Percentiles rank a stretch among this genome's conserved stretches.
Evolutionary conservation across 106 monocot species (phyloP).

Genomic region (Dendrobium nobile): DNA sequence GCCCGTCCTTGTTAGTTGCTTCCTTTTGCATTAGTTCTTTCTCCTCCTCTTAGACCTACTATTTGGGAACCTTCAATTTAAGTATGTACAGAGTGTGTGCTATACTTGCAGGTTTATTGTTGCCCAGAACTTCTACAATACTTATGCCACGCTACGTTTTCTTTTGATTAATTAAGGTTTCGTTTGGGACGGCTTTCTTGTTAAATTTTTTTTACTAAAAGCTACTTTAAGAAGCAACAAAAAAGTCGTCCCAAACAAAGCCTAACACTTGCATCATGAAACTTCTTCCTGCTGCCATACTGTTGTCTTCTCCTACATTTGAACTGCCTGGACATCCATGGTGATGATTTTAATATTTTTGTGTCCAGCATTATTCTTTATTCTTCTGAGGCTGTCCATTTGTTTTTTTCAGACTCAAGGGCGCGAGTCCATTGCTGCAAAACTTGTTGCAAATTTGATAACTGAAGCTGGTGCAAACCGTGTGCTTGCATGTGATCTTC

Average conservation of each 20-base stretch:
- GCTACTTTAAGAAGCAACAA: too few species aligned
- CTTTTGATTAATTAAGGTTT: neutral
- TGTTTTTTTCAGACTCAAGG: conserved; percentile 61
- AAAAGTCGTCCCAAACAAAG: too few species aligned
- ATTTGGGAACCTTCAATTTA: too few species aligned
- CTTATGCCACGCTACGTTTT: neutral
- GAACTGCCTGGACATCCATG: neutral
- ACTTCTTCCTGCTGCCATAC: neutral
- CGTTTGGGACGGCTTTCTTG: too few species aligned
- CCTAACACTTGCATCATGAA: too few species aligned
- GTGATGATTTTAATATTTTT: neutral
- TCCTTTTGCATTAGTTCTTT: neutral
- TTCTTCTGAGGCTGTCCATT: neutral
- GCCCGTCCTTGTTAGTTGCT: neutral
- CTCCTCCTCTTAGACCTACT: neutral
- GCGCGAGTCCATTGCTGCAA: conserved; percentile 85
- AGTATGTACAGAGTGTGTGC: too few species aligned
- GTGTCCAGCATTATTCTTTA: neutral
- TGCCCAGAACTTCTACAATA: neutral
- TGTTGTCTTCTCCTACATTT: neutral
- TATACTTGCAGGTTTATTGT: too few species aligned
- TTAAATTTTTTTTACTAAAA: too few species aligned
- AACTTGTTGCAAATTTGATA: conserved; percentile 82
- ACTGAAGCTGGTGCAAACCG: conserved; percentile 88
- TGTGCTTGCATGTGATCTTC: conserved; percentile 85